Evolutionary conservation across 176 grass and related monocot genomes (phyloP), one percentile per base, ranked within the genome.

Genomic region (Miscanthus lutarioriparius): DNA sequence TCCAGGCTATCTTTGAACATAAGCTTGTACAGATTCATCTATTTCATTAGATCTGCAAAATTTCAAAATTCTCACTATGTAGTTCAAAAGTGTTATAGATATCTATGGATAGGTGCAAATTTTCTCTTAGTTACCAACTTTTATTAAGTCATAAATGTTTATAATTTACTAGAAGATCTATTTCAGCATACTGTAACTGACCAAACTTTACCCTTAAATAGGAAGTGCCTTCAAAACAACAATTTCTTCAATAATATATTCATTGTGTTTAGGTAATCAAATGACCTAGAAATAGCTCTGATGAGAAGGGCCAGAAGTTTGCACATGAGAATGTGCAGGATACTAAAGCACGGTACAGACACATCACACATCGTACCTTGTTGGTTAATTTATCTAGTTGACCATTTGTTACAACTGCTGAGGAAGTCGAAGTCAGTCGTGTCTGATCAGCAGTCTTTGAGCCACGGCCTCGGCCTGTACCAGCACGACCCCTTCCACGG

Each of bases 401-500:
- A 77, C 93, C 97, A 89, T 94, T 98, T 75, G 89, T 84, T 67
- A 69, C 74, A 75, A 19, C 63, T 85, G 67, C 26, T 69, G 82
- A 90, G 11, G 86, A 81, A 87, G 74, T 67, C 12, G 86, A 92
- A 51, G 77, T 72, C 16, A 62, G 40, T 38, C 83, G 81, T 53
- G 82, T 82, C 83, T 95, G 93, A 91, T 96, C 91, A 80, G 40
- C 72, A 82, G 68, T 39, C 81, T 96, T 99, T 64, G 91, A 91
- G 32, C 86, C 90, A 88, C 93, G 89, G 36, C 97, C 91, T 86
- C 86, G 87, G 22, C 91, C 86, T 89, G 72, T 80, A 79, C 85
- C 90, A 82, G 69, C 85, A 86, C 97, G 93, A 13, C 93, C 93
- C 86, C 97, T 92, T 66, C 93, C 93, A 86, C 93, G 97, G 10